phyloP scores from a whole-genome alignment of 2,329 filamentous ascomycete species.

The Sphaerulina vaccinii region DNA sequence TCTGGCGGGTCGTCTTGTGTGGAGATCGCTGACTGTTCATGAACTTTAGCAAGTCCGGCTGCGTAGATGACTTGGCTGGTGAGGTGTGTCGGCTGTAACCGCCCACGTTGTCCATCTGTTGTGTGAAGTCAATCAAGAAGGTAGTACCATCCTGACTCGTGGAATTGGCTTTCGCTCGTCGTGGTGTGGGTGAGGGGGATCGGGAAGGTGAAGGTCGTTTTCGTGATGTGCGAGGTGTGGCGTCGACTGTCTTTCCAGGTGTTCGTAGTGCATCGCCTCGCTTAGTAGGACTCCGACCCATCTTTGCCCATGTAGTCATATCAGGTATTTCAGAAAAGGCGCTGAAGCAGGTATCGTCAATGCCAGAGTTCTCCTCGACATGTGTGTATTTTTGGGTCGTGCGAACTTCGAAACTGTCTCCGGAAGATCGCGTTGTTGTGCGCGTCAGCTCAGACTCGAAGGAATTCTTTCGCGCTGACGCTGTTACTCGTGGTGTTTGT shows the following conservation, averaged over 20 bases:
- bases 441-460: conserved; percentile 21
- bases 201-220: conserved; percentile 44
- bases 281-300: conserved; percentile 57
- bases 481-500: conserved; percentile 29
- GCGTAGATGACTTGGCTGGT: conserved; percentile 50
- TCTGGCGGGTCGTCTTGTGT: conserved; percentile 37
- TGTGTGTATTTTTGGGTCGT: conserved; percentile 7
- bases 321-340: conserved; percentile 86
- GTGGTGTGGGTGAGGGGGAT: conserved; percentile 55
- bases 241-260: conserved; percentile 31
- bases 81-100: conserved; percentile 50
- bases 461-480: conserved; percentile 23
- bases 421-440: neutral
- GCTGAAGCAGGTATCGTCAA: conserved; percentile 76
- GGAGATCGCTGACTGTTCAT: conserved; percentile 46
- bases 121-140: conserved; percentile 82
- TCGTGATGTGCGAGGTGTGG: conserved; percentile 53
- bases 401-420: conserved; percentile 10
- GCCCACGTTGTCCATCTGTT: conserved; percentile 63
- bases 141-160: conserved; percentile 63
- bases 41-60: conserved; percentile 50
- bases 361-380: conserved; percentile 23
- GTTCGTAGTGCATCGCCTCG: conserved; percentile 30
- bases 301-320: conserved; percentile 75
- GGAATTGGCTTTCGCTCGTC: conserved; percentile 48